These are phyloP conservation scores for Solanum bulbocastanum DNA, from an alignment of 257 asterid species.

Conservation along the genomic window DNA sequence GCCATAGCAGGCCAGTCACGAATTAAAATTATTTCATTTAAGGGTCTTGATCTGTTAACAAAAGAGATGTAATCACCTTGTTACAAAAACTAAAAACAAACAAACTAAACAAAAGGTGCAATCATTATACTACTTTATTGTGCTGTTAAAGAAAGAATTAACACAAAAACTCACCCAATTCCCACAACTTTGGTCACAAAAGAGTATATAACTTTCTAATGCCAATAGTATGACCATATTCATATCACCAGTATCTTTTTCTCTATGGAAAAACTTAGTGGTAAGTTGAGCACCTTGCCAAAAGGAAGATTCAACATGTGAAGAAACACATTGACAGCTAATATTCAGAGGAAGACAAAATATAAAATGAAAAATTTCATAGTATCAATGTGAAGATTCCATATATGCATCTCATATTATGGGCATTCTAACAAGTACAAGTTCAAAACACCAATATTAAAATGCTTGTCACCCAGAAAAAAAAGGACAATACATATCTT, in stretches of 20 bases:
- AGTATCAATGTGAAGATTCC: not conserved
- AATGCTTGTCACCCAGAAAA: not conserved
- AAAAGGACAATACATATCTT: not conserved
- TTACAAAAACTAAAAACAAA: not conserved
- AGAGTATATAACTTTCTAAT: not conserved
- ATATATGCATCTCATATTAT: not conserved
- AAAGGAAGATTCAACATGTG: slow-evolving; percentile 37
- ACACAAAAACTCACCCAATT: not conserved
- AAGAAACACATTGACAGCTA: slow-evolving; percentile 29
- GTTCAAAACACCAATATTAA: not conserved
- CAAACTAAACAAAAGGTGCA: not conserved
- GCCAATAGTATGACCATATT: slow-evolving; percentile 11
- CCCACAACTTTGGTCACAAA: not conserved
- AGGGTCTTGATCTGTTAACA: not conserved
- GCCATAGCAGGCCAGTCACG: too few relatives aligned
- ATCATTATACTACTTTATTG: too few relatives aligned
- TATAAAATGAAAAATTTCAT: not conserved
- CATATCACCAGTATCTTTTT: not conserved
- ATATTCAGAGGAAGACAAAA: not conserved
- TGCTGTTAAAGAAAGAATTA: not conserved
- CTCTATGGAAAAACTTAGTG: slow-evolving; percentile 8
- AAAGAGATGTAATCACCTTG: not conserved
- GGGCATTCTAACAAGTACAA: not conserved
- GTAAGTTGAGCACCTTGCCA: slow-evolving; percentile 19
- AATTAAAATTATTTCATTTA: not conserved